Base-by-base conservation (phyloP, 2,329 filamentous ascomycete species). In the Pestalotiopsis sp. region DNA sequence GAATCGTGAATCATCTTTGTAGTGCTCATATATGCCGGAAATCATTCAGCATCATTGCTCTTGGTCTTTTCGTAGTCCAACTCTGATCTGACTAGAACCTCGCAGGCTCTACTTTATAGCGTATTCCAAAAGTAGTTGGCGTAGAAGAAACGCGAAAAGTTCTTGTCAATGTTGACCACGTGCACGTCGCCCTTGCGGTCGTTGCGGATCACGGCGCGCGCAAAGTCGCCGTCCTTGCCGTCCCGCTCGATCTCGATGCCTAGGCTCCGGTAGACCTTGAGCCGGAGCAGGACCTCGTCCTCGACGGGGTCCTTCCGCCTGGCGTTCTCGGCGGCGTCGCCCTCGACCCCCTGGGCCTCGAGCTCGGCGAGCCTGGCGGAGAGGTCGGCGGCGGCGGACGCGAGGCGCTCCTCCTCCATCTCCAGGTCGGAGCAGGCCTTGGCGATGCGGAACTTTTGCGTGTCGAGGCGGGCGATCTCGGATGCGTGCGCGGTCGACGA, bases 51-150 rank as follows among this genome's bases (percentile, higher is more conserved):
- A 17, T 1, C n/a, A n/a, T 52, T 20, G 17, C 11, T 36, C 11
- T 20, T 4, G 25, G 6, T 36, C 6, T 36, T 36, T 36, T 36
- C 31, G 31, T 36, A 2, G 31, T 9, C 31, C 31, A 36, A 9
- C 31, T 36, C 31, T 14, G 11, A 7, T 11, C 12, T 36, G 12
- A 59, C 7, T n/a, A n/a, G 3, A 9, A 52, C n/a, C 45, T 36
- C 25, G 23, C 23, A 2, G 7, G 25, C 17, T 14, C 57, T 4
- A 17, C 2, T 12, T 36, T 62, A 62, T 13, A 66, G 49, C 38
- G 91, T 95, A 76, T 94, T 88, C 96, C 96, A 99, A 77, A 98
- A 97, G 79, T 97, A 97, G 76, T 97, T 97, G 25, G 95, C 93
- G 77, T 98, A 97, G 77, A 97, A 98, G 79, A 92, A 95, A 71